A percentile compares a stretch with the other conserved stretches of the same genome.
These are phyloP conservation scores for Aspergillus viridinutans DNA, from an alignment of 2,329 filamentous ascomycete species.

Conservation along the genomic window DNA sequence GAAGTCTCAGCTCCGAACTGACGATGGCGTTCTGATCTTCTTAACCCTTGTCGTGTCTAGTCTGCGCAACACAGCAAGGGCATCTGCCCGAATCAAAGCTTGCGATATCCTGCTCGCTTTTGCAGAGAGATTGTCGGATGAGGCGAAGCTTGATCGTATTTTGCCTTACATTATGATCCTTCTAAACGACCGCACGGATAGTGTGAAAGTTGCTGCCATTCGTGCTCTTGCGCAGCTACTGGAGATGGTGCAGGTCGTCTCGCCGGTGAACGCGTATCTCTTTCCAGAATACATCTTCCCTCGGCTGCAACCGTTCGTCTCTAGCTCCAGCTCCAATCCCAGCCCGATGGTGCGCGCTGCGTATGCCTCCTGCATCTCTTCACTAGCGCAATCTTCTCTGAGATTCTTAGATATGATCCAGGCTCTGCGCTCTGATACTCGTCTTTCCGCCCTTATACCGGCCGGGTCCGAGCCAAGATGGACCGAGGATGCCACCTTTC, in stretches of 20 bases:
- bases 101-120: constrained; percentile 92
- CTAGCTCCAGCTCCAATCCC: constrained; percentile 51
- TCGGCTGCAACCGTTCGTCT: constrained; percentile 54
- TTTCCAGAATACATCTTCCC: constrained; percentile 64
- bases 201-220: constrained; percentile 80
- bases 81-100: constrained; percentile 80
- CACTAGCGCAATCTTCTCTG: constrained; percentile 77
- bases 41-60: constrained; percentile 84
- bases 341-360: constrained; percentile 76
- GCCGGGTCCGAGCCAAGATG: constrained; percentile 69
- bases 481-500: constrained; percentile 65
- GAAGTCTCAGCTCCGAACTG: constrained; percentile 58
- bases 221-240: constrained; percentile 84
- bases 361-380: constrained; percentile 88
- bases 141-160: constrained; percentile 90
- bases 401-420: constrained; percentile 88
- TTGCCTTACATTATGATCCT: constrained; percentile 83
- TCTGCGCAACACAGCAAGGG: constrained; percentile 80
- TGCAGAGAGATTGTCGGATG: constrained; percentile 84
- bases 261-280: constrained; percentile 65
- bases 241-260: constrained; percentile 82
- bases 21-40: constrained; percentile 91
- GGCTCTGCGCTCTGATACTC: constrained; percentile 76
- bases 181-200: constrained; percentile 74
- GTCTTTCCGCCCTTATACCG: constrained; percentile 70